These are phyloP conservation scores for Mycena galopus DNA, from an alignment of 768 basidiomycete genomes.

Conservation along the genomic window DNA sequence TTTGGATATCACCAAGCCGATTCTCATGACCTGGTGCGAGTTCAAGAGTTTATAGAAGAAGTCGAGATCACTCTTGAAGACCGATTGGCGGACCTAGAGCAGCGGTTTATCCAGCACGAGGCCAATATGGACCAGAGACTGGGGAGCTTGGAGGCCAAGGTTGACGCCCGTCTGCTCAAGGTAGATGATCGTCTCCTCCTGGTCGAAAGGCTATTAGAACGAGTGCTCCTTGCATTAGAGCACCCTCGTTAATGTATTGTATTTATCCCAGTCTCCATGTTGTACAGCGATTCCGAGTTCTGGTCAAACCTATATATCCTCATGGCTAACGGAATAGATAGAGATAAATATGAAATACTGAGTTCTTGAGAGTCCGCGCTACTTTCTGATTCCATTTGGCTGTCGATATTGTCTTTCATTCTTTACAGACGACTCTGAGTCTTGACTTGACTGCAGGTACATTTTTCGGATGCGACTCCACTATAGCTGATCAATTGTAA, in stretches of 20 bases:
- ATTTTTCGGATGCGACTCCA: no score
- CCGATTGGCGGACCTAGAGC: constrained; percentile 33
- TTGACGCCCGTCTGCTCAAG: constrained; percentile 19
- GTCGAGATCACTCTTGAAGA: constrained; percentile 38
- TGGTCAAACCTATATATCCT: no score
- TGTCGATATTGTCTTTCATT: no score
- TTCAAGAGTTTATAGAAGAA: constrained; percentile 28
- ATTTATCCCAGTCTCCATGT: no score
- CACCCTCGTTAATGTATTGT: background rate
- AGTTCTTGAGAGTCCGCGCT: no score
- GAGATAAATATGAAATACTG: no score
- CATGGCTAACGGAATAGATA: no score
- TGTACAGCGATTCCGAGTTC: no score
- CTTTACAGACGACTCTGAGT: no score
- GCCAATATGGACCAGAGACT: constrained; percentile 30
- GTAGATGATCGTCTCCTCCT: constrained; percentile 33
- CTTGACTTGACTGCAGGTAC: no score
- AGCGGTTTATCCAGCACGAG: constrained; percentile 35
- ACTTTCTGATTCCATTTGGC: no score
- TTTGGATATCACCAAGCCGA: constrained; percentile 33
- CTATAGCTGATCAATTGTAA: no score
- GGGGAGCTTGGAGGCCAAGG: constrained; percentile 24
- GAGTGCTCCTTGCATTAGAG: constrained; percentile 24
- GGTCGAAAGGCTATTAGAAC: constrained; percentile 34
- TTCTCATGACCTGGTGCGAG: constrained; percentile 37